Evolutionary conservation across 2,329 filamentous ascomycete genomes (phyloP).

Genomic region (Sporothrix globosa): DNA sequence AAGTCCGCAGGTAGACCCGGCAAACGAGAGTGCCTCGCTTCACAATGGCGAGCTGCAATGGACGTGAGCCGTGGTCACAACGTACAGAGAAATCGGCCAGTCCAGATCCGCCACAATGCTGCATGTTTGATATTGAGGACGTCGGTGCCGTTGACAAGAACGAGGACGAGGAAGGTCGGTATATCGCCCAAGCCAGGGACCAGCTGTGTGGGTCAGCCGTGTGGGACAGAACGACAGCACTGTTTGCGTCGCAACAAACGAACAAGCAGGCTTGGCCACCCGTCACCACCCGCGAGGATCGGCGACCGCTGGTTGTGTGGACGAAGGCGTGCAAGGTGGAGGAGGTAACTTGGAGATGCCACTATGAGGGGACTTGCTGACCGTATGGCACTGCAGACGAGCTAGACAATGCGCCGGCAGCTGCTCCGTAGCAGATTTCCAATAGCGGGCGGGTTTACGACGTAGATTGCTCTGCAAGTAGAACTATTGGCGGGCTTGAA

Average conservation of each 20-base stretch:
- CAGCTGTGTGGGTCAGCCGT: neutral
- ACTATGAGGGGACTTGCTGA: neutral
- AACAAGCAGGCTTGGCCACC: neutral
- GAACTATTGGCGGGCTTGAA: conserved; percentile 3
- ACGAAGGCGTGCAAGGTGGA: too few species aligned
- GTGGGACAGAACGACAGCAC: neutral
- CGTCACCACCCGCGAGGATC: conserved; percentile 22
- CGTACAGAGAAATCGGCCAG: neutral
- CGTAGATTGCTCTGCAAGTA: neutral
- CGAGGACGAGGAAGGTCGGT: neutral
- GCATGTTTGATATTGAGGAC: neutral
- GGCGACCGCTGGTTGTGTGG: conserved; percentile 10
- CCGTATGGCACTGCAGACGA: neutral
- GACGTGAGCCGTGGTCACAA: neutral
- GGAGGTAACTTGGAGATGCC: neutral
- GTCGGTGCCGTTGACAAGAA: too few species aligned
- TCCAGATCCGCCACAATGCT: neutral
- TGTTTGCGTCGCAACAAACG: neutral
- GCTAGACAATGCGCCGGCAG: conserved; percentile 25
- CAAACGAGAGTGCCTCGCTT: neutral
- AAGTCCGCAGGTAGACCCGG: neutral
- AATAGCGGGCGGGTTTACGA: neutral
- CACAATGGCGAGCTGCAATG: neutral
- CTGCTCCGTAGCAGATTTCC: neutral
- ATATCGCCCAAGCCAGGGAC: conserved; percentile 4